phyloP scores from a whole-genome alignment of 768 basidiomycete genomes.

The Termitomyces sp. region DNA sequence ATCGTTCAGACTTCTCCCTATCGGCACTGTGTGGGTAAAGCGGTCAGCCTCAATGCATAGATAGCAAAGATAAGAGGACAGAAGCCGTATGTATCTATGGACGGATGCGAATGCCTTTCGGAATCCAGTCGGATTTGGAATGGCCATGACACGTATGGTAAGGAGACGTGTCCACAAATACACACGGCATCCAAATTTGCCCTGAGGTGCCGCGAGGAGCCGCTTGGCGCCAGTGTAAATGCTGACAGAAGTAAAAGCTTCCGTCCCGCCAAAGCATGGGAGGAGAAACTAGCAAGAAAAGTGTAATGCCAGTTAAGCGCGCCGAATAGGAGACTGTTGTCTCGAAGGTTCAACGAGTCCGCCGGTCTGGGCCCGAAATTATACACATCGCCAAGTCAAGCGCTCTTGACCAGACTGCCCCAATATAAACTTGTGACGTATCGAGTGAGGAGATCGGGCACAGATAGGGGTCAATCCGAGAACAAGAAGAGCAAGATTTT shows the following conservation, averaged over 20 bases:
- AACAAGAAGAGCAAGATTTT: constrained; percentile 1
- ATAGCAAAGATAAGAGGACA: constrained; percentile 6
- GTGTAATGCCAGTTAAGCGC: not conserved
- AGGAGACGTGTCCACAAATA: not conserved
- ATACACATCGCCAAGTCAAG: not conserved
- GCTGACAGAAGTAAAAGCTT: not conserved
- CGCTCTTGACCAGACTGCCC: not conserved
- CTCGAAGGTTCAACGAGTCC: not conserved
- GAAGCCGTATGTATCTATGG: not conserved
- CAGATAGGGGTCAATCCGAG: not conserved
- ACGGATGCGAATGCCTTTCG: constrained; percentile 5
- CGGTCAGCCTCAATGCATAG: constrained; percentile 14
- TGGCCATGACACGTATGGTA: not conserved
- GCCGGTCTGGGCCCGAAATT: not conserved
- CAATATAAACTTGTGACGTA: not conserved
- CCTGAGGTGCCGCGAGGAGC: not conserved
- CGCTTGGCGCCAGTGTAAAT: not conserved
- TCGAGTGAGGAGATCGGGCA: not conserved
- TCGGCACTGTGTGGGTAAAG: constrained; percentile 43
- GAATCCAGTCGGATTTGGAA: constrained; percentile 10
- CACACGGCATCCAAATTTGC: not conserved
- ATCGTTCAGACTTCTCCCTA: constrained; percentile 43
- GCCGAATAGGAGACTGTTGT: not conserved
- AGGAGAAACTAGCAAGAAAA: not conserved
- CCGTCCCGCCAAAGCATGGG: not conserved